Conservation (phyloP, 1,284 basidiomycete species). For the Tylopilus orsonianus region DNA sequence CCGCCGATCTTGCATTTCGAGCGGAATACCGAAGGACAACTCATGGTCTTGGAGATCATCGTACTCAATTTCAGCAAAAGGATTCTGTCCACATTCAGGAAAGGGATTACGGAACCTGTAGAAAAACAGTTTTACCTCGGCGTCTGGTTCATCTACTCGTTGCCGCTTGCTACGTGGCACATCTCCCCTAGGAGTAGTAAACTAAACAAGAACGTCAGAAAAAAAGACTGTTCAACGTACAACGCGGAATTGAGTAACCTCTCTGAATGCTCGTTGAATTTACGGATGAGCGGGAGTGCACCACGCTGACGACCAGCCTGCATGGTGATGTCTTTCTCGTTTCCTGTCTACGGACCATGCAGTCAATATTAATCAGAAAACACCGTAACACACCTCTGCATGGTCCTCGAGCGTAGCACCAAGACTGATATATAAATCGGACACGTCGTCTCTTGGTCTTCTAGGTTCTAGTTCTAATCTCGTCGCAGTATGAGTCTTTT, state of each 20-base stretch:
- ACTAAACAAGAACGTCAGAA: neutral
- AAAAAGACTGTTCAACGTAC: slow-evolving; percentile 40
- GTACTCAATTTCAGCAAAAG: slow-evolving; percentile 78
- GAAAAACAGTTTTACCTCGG: slow-evolving; percentile 30
- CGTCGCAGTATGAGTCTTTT: neutral
- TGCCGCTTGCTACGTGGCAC: slow-evolving; percentile 58
- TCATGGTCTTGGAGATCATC: slow-evolving; percentile 81
- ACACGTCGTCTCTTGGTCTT: slow-evolving; percentile 61
- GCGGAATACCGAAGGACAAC: slow-evolving; percentile 63
- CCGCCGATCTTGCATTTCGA: slow-evolving; percentile 82
- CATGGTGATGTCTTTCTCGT: slow-evolving; percentile 92
- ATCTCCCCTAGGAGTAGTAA: slow-evolving; percentile 48
- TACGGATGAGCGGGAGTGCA: slow-evolving; percentile 89
- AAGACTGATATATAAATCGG: slow-evolving; percentile 83
- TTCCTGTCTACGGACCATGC: slow-evolving; percentile 64
- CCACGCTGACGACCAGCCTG: slow-evolving; percentile 87
- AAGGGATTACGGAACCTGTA: neutral
- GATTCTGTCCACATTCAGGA: slow-evolving; percentile 33
- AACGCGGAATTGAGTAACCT: slow-evolving; percentile 77
- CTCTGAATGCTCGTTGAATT: slow-evolving; percentile 98
- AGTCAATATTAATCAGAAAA: slow-evolving; percentile 1
- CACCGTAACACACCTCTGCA: slow-evolving; percentile 58
- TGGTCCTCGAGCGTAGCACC: slow-evolving; percentile 93
- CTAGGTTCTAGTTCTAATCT: slow-evolving; percentile 77
- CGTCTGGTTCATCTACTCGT: slow-evolving; percentile 44